Base-by-base conservation (phyloP, 2,329 filamentous ascomycete genomes). In the Stachybotrys echinatus region DNA sequence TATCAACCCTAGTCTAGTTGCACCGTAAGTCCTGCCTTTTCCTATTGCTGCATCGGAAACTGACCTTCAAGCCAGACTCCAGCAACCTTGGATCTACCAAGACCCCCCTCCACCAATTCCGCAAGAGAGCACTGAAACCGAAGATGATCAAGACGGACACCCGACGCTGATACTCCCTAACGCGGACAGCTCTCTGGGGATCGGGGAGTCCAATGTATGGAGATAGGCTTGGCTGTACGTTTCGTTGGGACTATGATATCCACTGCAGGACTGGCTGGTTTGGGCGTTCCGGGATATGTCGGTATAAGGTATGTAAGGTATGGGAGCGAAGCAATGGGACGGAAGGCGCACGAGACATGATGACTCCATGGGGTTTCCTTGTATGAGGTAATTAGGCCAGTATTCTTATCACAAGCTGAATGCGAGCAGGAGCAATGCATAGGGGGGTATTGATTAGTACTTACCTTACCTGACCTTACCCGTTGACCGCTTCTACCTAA, bases 1-100 rank as follows among this genome's bases (percentile, higher is more conserved):
- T 66, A 74, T 91, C 45, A 94, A 92, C 58, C 89, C 89, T 2
- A 92, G 82, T 63, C 70, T 95, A 12, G 73, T 85, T 4, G 70
- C 74, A 27, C 84, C 85, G 75, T 87, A 75, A 74, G 83, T 79
- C 2, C 21, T 47, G 12, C 5, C 27, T 14, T 34, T 3, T 14
- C 27, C 3, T 34, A 34, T 14, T 14, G 27, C 14, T 34, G 27
- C 10, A 3, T 2, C 27, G 27, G 2, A 34, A 34, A 40, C 38
- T 40, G 14, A 1, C n/a, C 3, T 20, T 37, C 6, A 18, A 22
- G 1, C 7, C 50, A 86, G 83, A 20, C 72, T 91, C n/a, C 76
- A 84, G 58, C 81, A 83, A 57, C 78, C 85, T 0, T 90, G 87
- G 87, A 81, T 90, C 48, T 81, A 82, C 57, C 64, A 73, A 46